Evolutionary conservation across 345 rosid genomes (phyloP).

Genomic region (Durio zibethinus): DNA sequence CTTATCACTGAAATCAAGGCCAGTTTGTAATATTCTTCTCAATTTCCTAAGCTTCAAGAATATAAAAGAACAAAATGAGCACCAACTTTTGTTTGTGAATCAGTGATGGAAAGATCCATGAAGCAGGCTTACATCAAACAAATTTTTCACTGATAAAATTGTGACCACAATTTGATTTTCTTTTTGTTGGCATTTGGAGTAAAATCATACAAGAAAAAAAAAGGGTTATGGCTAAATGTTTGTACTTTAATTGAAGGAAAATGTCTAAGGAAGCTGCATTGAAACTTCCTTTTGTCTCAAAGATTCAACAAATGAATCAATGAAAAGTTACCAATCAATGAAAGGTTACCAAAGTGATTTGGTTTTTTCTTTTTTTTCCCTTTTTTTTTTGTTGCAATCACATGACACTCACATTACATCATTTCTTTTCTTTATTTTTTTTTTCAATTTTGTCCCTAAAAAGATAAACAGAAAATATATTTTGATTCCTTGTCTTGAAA

Average conservation of each 20-base stretch:
- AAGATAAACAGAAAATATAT: too few species aligned
- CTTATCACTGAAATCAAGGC: neutral
- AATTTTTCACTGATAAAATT: neutral
- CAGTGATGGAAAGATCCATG: slow-evolving; percentile 5
- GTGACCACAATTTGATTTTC: neutral
- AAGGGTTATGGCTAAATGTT: neutral
- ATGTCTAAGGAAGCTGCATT: slow-evolving; percentile 25
- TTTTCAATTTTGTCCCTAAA: neutral
- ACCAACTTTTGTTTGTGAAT: neutral
- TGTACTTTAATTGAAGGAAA: neutral
- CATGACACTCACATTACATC: neutral
- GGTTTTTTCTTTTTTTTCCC: too few species aligned
- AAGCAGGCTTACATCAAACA: neutral
- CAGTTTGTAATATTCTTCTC: neutral
- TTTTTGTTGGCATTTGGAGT: neutral
- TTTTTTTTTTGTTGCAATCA: neutral
- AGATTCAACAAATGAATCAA: neutral
- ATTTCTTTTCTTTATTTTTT: neutral
- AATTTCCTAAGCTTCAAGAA: neutral
- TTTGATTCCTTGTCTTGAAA: too few species aligned
- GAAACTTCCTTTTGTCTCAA: slow-evolving; percentile 25
- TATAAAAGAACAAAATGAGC: too few species aligned
- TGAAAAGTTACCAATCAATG: neutral
- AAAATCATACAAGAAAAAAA: neutral
- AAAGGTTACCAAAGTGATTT: too few species aligned